Evolutionary conservation across 2,329 filamentous ascomycete genomes (phyloP).

Genomic region (Verticillium isaacii): DNA sequence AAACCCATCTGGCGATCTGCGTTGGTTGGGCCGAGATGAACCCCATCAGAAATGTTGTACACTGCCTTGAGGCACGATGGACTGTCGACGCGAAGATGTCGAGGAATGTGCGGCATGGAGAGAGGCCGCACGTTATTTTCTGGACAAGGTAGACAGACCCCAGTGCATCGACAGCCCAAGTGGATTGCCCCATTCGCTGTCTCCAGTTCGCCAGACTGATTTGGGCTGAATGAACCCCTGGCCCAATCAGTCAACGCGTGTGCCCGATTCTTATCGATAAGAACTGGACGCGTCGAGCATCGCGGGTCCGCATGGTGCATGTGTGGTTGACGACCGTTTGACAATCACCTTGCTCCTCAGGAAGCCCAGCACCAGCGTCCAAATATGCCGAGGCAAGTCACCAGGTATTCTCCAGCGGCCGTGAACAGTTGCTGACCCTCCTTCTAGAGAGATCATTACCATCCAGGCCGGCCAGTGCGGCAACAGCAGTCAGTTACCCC

Average conservation of each 20-base stretch:
- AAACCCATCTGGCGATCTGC: background rate
- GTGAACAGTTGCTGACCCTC: background rate
- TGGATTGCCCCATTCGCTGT: too few species aligned
- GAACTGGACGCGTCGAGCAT: slow-evolving; percentile 10
- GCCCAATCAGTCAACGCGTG: background rate
- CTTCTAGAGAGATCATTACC: slow-evolving; percentile 89
- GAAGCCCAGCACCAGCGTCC: slow-evolving; percentile 3
- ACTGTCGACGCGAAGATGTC: background rate
- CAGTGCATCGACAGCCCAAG: too few species aligned
- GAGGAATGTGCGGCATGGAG: background rate
- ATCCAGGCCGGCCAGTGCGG: slow-evolving; percentile 98
- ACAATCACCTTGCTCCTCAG: background rate
- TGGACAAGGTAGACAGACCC: too few species aligned
- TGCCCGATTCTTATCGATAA: slow-evolving; percentile 14
- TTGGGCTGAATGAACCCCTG: too few species aligned
- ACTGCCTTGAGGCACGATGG: background rate
- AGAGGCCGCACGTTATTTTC: background rate
- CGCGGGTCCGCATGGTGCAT: slow-evolving; percentile 1
- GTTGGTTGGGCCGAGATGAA: background rate
- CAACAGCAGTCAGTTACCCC: slow-evolving; percentile 80
- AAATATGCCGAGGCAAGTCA: slow-evolving; percentile 12
- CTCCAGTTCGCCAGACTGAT: too few species aligned
- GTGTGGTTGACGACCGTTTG: background rate
- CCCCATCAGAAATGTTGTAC: background rate
- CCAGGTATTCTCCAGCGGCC: background rate